Conservation (phyloP, 208 protist species). For the Trypanosoma avium region DNA sequence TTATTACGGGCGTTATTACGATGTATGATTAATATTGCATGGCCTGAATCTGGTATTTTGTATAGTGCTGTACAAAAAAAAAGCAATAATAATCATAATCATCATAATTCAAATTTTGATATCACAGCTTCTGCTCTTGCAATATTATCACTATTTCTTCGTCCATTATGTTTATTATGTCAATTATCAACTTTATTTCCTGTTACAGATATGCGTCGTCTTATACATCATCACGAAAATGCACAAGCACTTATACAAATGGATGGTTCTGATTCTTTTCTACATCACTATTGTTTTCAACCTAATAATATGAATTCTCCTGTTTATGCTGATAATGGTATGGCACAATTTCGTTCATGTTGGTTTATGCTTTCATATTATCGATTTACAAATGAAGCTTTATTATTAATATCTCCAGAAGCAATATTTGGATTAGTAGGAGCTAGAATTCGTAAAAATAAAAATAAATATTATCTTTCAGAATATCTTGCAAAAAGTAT, state of each 20-base stretch:
- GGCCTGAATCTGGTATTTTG: slow-evolving; percentile 77
- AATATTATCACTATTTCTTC: slow-evolving; percentile 58
- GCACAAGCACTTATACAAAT: slow-evolving; percentile 41
- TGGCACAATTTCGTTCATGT: slow-evolving; percentile 61
- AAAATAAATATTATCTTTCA: slow-evolving; percentile 28
- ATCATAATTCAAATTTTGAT: slow-evolving; percentile 15
- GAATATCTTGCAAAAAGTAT: slow-evolving; percentile 44
- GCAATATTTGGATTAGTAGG: background rate
- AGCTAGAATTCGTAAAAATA: no score
- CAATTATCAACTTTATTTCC: slow-evolving; percentile 70
- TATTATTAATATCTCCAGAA: slow-evolving; percentile 12
- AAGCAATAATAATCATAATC: slow-evolving; percentile 12
- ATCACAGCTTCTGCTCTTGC: slow-evolving; percentile 37
- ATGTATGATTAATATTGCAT: slow-evolving; percentile 72
- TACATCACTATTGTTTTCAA: slow-evolving; percentile 56
- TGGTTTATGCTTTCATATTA: slow-evolving; percentile 86
- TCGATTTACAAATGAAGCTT: slow-evolving; percentile 58
- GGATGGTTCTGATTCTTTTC: slow-evolving; percentile 50
- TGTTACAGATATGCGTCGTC: slow-evolving; percentile 33
- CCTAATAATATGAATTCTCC: slow-evolving; percentile 33
- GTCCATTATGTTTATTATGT: slow-evolving; percentile 55
- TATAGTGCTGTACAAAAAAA: slow-evolving; percentile 34
- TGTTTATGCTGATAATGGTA: slow-evolving; percentile 28
- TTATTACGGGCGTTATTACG: slow-evolving; percentile 49
- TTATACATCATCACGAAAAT: slow-evolving; percentile 59